Percentiles rank a stretch among this genome's conserved stretches.
phyloP scores from a whole-genome alignment of 257 asterid species.

The Datura wrightii region DNA sequence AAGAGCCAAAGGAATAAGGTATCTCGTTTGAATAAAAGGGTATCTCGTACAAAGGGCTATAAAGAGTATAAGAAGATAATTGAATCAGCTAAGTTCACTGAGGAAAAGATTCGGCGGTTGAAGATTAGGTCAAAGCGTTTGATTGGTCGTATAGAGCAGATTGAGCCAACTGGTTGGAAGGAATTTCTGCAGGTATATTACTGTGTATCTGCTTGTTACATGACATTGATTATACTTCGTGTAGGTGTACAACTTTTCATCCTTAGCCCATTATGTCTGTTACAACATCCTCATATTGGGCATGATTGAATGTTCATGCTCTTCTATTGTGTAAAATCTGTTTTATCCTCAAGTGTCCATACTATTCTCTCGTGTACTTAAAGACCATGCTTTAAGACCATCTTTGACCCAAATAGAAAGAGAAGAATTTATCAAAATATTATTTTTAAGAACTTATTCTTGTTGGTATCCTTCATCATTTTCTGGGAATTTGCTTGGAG shows the following conservation, averaged over 20 bases:
- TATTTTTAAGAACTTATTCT: not conserved
- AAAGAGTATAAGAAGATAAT: slow-evolving; percentile 84
- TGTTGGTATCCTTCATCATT: slow-evolving; percentile 25
- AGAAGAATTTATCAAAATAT: not conserved
- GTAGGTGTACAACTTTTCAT: slow-evolving; percentile 4
- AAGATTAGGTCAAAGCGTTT: slow-evolving; percentile 83
- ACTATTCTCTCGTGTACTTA: not conserved
- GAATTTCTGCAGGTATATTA: slow-evolving; percentile 88
- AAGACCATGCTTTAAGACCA: slow-evolving; percentile 6
- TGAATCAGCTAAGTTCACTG: slow-evolving; percentile 76
- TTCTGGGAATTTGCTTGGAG: slow-evolving; percentile 21
- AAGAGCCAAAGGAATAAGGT: slow-evolving; percentile 91
- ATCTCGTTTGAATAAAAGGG: slow-evolving; percentile 79
- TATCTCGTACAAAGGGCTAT: slow-evolving; percentile 85
- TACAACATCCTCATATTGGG: slow-evolving; percentile 4
- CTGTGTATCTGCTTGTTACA: slow-evolving; percentile 16
- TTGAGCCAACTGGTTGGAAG: slow-evolving; percentile 99
- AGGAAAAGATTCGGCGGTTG: slow-evolving; percentile 86
- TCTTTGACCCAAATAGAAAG: slow-evolving; percentile 9
- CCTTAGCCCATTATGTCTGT: slow-evolving; percentile 18
- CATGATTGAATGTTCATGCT: not conserved
- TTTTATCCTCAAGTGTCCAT: not conserved
- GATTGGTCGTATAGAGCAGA: slow-evolving; percentile 78
- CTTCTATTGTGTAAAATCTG: slow-evolving; percentile 14
- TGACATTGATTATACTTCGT: not conserved